These are phyloP conservation scores for Naumovozyma castellii DNA, from an alignment of 805 yeast genomes.

Conservation along the genomic window DNA sequence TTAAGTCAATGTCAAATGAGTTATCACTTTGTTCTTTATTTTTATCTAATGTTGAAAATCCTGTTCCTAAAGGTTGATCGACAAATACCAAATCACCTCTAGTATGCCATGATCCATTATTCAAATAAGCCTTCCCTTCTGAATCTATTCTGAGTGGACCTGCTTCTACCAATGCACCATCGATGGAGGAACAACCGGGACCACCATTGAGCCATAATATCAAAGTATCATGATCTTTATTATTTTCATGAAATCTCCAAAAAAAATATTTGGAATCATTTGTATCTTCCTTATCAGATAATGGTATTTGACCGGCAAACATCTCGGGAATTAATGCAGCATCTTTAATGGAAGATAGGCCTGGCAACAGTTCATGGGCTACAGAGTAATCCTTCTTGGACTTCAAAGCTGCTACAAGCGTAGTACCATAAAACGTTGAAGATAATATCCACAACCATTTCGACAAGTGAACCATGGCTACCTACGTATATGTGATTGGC, in stretches of 20 bases:
- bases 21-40: not conserved
- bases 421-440: not conserved
- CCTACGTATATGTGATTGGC: too few relatives aligned
- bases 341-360: constrained; percentile 15
- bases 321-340: constrained; percentile 29
- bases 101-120: constrained; percentile 78
- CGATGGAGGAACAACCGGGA: constrained; percentile 97
- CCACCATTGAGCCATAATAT: constrained; percentile 95
- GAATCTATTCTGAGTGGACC: constrained; percentile 72
- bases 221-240: constrained; percentile 33
- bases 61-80: constrained; percentile 94
- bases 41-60: constrained; percentile 52
- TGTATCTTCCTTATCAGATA: not conserved
- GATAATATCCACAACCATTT: not conserved
- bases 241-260: constrained; percentile 48
- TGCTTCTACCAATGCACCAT: constrained; percentile 86
- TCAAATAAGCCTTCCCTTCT: constrained; percentile 39
- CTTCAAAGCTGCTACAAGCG: not conserved
- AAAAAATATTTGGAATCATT: constrained; percentile 46
- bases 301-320: constrained; percentile 59
- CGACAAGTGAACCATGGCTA: not conserved
- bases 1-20: constrained; percentile 43
- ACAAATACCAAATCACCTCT: constrained; percentile 71
- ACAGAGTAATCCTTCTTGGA: constrained; percentile 15
- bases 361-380: constrained; percentile 23